Evolutionary conservation across 1,139 yeast genomes (phyloP).

Genomic region (Debaryomycetaceae sp.): DNA sequence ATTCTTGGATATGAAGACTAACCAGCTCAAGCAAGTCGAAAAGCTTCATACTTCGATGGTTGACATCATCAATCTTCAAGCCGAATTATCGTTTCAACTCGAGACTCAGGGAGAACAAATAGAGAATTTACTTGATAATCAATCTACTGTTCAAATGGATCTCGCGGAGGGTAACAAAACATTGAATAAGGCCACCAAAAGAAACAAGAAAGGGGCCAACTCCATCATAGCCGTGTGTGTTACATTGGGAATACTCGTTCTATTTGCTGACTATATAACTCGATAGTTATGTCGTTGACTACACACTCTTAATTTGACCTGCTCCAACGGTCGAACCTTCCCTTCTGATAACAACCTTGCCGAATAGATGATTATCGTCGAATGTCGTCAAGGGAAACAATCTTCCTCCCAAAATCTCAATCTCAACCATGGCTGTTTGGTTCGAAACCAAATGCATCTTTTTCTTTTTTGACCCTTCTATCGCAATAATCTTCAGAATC

Average conservation of each 20-base stretch:
- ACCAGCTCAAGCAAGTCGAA: slow-evolving; percentile 66
- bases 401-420: slow-evolving; percentile 54
- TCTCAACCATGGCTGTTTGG: slow-evolving; percentile 68
- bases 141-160: slow-evolving; percentile 65
- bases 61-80: slow-evolving; percentile 76
- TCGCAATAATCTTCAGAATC: slow-evolving; percentile 52
- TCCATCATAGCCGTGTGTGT: slow-evolving; percentile 61
- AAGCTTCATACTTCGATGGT: slow-evolving; percentile 73
- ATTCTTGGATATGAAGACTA: slow-evolving; percentile 55
- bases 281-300: slow-evolving; percentile 12
- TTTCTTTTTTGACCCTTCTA: slow-evolving; percentile 40
- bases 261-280: slow-evolving; percentile 60
- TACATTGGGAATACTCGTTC: slow-evolving; percentile 56
- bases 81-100: slow-evolving; percentile 73
- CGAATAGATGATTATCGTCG: slow-evolving; percentile 59
- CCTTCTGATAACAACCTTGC: slow-evolving; percentile 78
- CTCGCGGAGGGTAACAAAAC: slow-evolving; percentile 72
- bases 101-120: slow-evolving; percentile 76
- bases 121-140: slow-evolving; percentile 62
- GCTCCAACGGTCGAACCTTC: slow-evolving; percentile 91
- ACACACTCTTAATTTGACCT: slow-evolving; percentile 49
- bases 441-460: slow-evolving; percentile 71
- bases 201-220: slow-evolving; percentile 69
- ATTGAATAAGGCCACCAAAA: slow-evolving; percentile 64
- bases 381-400: slow-evolving; percentile 62